phyloP scores from a whole-genome alignment of 2,329 filamentous ascomycete genomes.

The Clonostachys rhizophaga region DNA sequence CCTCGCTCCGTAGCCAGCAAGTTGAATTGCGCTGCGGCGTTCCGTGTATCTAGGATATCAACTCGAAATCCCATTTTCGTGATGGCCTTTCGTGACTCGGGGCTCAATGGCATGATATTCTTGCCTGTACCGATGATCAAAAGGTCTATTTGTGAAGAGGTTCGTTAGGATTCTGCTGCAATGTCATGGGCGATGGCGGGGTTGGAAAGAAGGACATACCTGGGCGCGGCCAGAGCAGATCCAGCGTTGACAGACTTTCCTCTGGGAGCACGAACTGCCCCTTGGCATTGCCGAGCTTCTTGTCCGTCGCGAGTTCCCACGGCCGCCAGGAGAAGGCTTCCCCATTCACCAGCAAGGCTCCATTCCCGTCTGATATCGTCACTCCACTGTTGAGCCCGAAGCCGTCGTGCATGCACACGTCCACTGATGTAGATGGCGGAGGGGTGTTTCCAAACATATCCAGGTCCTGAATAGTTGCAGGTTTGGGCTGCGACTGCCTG shows the following conservation, averaged over 20 bases:
- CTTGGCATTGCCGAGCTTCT: conserved; percentile 63
- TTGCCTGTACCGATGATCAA: conserved; percentile 84
- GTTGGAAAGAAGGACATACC: conserved; percentile 47
- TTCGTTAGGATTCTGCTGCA: neutral
- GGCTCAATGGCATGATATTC: conserved; percentile 70
- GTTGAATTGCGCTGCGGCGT: conserved; percentile 93
- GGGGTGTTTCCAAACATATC: conserved; percentile 76
- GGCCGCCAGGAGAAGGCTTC: conserved; percentile 89
- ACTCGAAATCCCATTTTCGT: conserved; percentile 77
- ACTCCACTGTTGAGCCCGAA: conserved; percentile 84
- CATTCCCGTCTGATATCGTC: conserved; percentile 63
- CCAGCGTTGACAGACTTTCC: conserved; percentile 70
- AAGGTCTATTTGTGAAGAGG: conserved; percentile 53
- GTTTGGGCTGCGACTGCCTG: conserved; percentile 11
- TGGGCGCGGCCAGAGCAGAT: conserved; percentile 81
- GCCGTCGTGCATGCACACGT: conserved; percentile 76
- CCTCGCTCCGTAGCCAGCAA: conserved; percentile 91
- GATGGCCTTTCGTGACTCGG: conserved; percentile 66
- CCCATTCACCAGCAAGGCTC: conserved; percentile 75
- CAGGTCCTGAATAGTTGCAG: conserved; percentile 65
- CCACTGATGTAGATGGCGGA: conserved; percentile 75
- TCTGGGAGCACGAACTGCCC: conserved; percentile 76
- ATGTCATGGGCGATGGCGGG: neutral
- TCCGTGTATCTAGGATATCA: conserved; percentile 87
- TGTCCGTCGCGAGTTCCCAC: conserved; percentile 53